Evolutionary conservation across 1,284 basidiomycete species (phyloP), one percentile per base, ranked within the genome.

Genomic region (Ustilago sp.): DNA sequence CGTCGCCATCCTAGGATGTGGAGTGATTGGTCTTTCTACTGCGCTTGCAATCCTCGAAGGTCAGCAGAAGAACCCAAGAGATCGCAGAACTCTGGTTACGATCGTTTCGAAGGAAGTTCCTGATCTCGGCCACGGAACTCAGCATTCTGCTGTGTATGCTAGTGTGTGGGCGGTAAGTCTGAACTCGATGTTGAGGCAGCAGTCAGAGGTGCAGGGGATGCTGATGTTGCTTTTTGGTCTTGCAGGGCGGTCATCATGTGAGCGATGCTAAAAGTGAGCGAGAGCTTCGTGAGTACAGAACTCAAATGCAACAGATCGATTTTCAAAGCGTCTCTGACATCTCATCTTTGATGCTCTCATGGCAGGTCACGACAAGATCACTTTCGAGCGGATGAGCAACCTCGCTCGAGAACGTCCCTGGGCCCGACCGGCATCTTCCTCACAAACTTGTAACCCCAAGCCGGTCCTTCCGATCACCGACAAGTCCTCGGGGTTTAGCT

Each of bases 11-110:
- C 50, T 80, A 15, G 78, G 78, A 0, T 68, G 68, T 9, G 79
- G 79, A 23, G 79, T 80, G 0, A 78, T 78, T n/a, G 79, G 79
- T 0, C 75, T 80, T 34, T 73, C 72, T 11, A 68, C 64, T 12
- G 79, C 64, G 17, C 54, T 80, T 4, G 66, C 72, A 17, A 58
- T 77, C 17, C 70, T 80, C 15, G 75, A 80, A 35, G 70, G 35
- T 13, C 60, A 72, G 34, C 8, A n/a, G 17, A 15, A 41, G 4
- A 51, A 45, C 2, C 39, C 28, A 17, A 35, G 32, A 15, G 38
- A 36, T 23, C 35, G 38, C 1, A 54, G 41, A 15, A 65, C 48
- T 2, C 41, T 54, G 0, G 75, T 77, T 7, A 73, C 72, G 3
- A 69, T 80, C 7, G 70, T 77, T 32, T 57, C 75, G 4, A 61